These are phyloP conservation scores for Nelumbo lutea DNA, from an alignment of 164 flowering plant genomes.

Conservation along the genomic window DNA sequence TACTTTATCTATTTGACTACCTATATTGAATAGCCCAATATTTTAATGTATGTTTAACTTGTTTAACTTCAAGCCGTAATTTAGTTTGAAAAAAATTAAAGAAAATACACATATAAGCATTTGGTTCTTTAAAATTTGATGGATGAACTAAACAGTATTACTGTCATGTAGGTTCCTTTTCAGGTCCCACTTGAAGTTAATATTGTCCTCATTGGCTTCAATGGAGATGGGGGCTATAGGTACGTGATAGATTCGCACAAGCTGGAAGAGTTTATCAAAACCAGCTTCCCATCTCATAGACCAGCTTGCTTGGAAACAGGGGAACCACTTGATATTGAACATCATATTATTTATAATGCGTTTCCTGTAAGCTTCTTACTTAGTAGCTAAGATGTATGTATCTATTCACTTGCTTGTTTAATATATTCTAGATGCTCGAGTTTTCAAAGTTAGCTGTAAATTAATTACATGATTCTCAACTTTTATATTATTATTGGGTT, in stretches of 20 bases:
- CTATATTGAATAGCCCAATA: background rate
- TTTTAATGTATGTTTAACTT: background rate
- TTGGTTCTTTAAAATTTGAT: background rate
- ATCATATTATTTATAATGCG: slow-evolving; percentile 70
- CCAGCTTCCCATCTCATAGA: slow-evolving; percentile 68
- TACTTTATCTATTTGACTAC: background rate
- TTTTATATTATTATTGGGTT: too few species aligned
- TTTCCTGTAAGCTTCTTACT: slow-evolving; percentile 52
- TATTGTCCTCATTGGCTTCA: slow-evolving; percentile 76
- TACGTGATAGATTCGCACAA: slow-evolving; percentile 58
- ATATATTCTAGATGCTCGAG: too few species aligned
- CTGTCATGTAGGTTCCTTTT: slow-evolving; percentile 75
- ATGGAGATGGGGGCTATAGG: slow-evolving; percentile 92
- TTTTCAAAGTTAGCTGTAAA: too few species aligned
- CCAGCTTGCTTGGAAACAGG: slow-evolving; percentile 92
- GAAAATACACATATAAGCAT: too few species aligned
- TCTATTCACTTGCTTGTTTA: too few species aligned
- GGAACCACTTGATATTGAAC: slow-evolving; percentile 88
- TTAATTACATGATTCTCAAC: too few species aligned
- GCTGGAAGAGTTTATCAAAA: slow-evolving; percentile 65
- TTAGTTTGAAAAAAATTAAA: too few species aligned
- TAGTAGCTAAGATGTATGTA: too few species aligned
- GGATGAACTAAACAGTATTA: slow-evolving; percentile 2
- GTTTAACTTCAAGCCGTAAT: too few species aligned
- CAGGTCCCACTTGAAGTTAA: slow-evolving; percentile 98